Conservation (phyloP, 192 early-diverging fungal genomes). For the Backusella macrospora region DNA sequence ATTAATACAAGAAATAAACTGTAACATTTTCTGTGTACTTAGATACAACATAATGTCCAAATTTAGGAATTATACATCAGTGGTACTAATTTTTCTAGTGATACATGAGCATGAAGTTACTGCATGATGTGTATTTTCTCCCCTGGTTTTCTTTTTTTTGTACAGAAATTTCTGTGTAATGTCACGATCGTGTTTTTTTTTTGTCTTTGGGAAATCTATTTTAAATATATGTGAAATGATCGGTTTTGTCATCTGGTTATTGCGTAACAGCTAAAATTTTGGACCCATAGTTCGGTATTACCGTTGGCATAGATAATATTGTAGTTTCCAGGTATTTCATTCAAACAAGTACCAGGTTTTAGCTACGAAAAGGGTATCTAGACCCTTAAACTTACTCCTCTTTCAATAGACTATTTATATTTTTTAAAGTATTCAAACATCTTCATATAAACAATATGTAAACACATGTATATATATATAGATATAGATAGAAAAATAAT, state of each 20-base stretch:
- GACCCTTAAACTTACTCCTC: background rate
- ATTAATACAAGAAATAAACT: slow-evolving; percentile 1
- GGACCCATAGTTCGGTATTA: background rate
- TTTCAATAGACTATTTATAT: no score
- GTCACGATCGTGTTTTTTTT: background rate
- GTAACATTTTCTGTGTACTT: background rate
- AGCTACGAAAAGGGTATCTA: background rate
- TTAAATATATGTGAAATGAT: background rate
- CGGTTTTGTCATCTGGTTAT: background rate
- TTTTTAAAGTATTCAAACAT: no score
- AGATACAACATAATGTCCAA: background rate
- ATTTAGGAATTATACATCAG: background rate
- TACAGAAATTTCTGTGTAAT: slow-evolving; percentile 1
- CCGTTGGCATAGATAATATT: background rate
- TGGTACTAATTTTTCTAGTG: background rate
- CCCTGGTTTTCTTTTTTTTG: no score
- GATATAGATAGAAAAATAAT: no score
- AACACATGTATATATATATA: no score
- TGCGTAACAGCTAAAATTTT: background rate
- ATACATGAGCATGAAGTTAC: background rate
- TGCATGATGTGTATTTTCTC: slow-evolving; percentile 3
- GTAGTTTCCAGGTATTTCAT: background rate
- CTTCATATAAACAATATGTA: no score
- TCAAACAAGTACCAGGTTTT: background rate
- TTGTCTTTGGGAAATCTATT: background rate